Evolutionary conservation across 345 rosid genomes (phyloP), one percentile per base, ranked within the genome.

Genomic region (Toxicodendron radicans): DNA sequence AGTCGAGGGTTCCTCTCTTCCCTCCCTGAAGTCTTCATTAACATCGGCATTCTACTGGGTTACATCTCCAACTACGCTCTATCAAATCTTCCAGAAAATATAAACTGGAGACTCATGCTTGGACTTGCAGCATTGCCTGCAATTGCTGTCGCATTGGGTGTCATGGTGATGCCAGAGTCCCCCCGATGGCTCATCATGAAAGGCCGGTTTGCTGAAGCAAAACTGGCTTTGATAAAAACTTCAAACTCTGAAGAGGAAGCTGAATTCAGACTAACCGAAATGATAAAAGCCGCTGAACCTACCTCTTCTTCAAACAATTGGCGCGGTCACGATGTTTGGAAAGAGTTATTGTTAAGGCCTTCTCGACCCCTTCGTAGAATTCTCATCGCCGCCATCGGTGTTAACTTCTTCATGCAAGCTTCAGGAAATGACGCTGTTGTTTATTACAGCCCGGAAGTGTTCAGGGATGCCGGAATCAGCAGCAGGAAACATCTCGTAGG

Each of bases 321-420:
- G 78, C 71, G 16, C 0, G 84, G 88, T 7, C 79, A 81, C 65
- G 85, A 81, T 18, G 93, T 72, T 16, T 87, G 95, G 86, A 82
- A 58, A 46, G 87, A 84, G 64, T 32, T 83, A n/a, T 27, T 88
- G 0, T 41, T 80, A 8, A 60, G 43, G 1, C 89, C 90, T 48
- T 74, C 86, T 27, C 77, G 73, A 3, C 57, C 87, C 1, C 45
- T 85, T 69, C 80, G 81, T 21, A 60, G 85, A 53, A 84, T 85
- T 13, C 79, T 91, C 10, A 61, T 85, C 2, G 76, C 87, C 0
- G 89, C 93, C 27, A 73, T 81, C 10, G 93, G 91, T 10, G 64
- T 87, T 10, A 85, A 90, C 73, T 88, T 88, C 84, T 90, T 88
- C 73, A 84, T 81, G 92, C 92, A 90, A 72, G 90, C 89, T 41